These are phyloP conservation scores for Elaeis oleifera DNA, from an alignment of 202 grass and related monocot genomes.

Conservation along the genomic window DNA sequence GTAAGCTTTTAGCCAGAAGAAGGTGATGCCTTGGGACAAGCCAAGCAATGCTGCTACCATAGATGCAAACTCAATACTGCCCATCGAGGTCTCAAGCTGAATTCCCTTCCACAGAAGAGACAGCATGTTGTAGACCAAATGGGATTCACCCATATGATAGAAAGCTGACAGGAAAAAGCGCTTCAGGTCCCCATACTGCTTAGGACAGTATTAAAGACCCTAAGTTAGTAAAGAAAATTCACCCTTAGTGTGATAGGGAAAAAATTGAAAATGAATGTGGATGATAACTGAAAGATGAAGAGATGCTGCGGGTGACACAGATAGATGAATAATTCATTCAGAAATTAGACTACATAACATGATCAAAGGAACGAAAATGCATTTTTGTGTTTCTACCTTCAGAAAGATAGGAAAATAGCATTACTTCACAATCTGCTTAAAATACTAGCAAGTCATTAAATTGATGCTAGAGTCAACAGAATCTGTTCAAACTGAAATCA, in stretches of 20 bases:
- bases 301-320: too few relatives aligned
- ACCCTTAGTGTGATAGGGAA: not conserved
- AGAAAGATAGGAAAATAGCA: too few relatives aligned
- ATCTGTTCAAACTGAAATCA: too few relatives aligned
- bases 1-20: constrained; percentile 52
- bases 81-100: constrained; percentile 79
- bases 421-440: too few relatives aligned
- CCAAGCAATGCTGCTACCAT: constrained; percentile 63
- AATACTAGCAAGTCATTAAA: too few relatives aligned
- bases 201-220: constrained; percentile 18
- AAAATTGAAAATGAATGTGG: constrained; percentile 9
- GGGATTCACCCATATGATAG: constrained; percentile 74
- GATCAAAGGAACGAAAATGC: too few relatives aligned
- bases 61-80: constrained; percentile 66
- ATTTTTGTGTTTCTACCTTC: too few relatives aligned
- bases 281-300: too few relatives aligned
- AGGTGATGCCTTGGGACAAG: constrained; percentile 72
- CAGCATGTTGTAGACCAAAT: constrained; percentile 93
- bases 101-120: constrained; percentile 90
- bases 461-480: too few relatives aligned
- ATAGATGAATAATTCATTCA: too few relatives aligned
- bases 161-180: constrained; percentile 93
- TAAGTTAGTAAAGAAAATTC: constrained; percentile 6
- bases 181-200: constrained; percentile 52
- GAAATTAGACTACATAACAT: too few relatives aligned